Evolutionary conservation across 2,329 filamentous ascomycete species (phyloP), one percentile per base, ranked within the genome.

Genomic region (Xylaria sp.): DNA sequence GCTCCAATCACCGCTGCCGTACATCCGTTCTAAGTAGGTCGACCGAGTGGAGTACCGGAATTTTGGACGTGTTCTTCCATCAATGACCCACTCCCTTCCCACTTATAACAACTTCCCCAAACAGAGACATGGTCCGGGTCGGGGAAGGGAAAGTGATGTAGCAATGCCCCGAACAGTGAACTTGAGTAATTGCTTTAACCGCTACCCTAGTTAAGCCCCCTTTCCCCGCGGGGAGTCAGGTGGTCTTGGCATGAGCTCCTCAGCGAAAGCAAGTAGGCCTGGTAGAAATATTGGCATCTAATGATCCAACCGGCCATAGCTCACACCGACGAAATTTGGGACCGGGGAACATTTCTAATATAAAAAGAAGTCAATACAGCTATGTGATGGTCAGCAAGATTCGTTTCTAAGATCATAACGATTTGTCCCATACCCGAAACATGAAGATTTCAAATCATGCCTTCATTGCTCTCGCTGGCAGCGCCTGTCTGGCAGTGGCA

Each of bases 401-500:
- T 43, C 2, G 4, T 13, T 41, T 18, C 3, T 20, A 46, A 4
- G 15, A 25, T 15, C 15, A 45, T 8, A 8, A 8, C 20, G 15
- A 61, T 39, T 57, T 13, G 41, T 20, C 50, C 15, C 4, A 1
- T n/a, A 15, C 7, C 28, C 10, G 18, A 36, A 48, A 55, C 4
- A 68, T 68, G 62, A 57, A 57, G 9, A 53, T 53, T 57, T 28
- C 28, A 46, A 43, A 52, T 18, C 58, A 62, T 62, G 12, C 50
- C 20, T 45, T 57, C 25, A 6, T 53, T 10, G 50, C 50, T 43
- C 43, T 68, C 43, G 50, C 41, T 6, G 23, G 61, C 43, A 20
- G 59, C 4, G 52, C 45, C 43, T 39, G 0, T 46, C 34, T 65
- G 50, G 62, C 34, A 12, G 34, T 15, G 20, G 57, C 39, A 55